Percentiles rank a stretch among this genome's conserved stretches.
Evolutionary conservation across 768 basidiomycete species (phyloP).

Genomic region (Roridomyces roridus): DNA sequence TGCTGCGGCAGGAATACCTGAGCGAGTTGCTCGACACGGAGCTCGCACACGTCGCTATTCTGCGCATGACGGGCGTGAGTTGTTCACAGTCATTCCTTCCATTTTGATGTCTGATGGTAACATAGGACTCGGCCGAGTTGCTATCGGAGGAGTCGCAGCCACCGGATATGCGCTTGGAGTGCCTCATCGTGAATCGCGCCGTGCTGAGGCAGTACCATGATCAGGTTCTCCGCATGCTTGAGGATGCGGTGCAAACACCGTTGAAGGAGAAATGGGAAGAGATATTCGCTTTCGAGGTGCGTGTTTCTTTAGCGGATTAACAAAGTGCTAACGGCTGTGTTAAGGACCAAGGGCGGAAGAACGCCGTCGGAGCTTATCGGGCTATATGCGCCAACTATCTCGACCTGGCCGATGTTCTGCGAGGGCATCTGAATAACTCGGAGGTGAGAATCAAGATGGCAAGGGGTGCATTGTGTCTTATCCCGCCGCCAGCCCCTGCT

Average conservation of each 20-base stretch:
- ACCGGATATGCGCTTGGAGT: slow-evolving; percentile 29
- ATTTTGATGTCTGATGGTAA: neutral
- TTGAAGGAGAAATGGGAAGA: slow-evolving; percentile 23
- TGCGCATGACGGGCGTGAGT: slow-evolving; percentile 39
- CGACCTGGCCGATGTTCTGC: slow-evolving; percentile 33
- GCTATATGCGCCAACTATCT: slow-evolving; percentile 42
- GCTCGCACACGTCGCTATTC: slow-evolving; percentile 32
- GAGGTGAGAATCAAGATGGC: slow-evolving; percentile 25
- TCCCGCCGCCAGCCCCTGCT: slow-evolving; percentile 21
- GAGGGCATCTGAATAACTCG: slow-evolving; percentile 20
- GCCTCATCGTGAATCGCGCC: slow-evolving; percentile 25
- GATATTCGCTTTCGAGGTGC: slow-evolving; percentile 29
- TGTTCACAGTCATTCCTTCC: neutral
- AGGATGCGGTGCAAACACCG: slow-evolving; percentile 9
- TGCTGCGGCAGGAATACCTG: slow-evolving; percentile 31
- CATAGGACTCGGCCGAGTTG: slow-evolving; percentile 39
- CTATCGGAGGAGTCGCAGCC: slow-evolving; percentile 28
- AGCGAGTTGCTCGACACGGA: slow-evolving; percentile 42
- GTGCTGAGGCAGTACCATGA: slow-evolving; percentile 31
- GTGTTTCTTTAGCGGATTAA: neutral
- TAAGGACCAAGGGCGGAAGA: slow-evolving; percentile 29
- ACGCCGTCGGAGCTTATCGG: slow-evolving; percentile 41
- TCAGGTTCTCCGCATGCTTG: slow-evolving; percentile 21
- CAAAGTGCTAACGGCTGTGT: slow-evolving; percentile 26
- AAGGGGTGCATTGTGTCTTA: neutral